phyloP scores from a whole-genome alignment of 192 early-diverging fungal species.

The Coemansia sp. region DNA sequence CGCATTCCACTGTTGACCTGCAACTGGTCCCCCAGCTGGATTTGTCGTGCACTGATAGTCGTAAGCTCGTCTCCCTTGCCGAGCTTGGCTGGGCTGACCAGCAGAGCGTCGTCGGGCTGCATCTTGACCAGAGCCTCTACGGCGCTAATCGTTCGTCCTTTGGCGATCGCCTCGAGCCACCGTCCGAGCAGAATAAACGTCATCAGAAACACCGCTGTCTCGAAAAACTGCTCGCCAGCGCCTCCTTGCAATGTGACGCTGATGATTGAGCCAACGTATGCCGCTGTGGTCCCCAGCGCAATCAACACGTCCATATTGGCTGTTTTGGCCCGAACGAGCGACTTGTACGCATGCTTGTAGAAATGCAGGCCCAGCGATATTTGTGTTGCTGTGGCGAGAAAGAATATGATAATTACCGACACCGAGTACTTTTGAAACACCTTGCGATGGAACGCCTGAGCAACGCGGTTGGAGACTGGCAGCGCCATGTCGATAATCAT shows the following conservation, averaged over 20 bases:
- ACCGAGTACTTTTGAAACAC: constrained; percentile 44
- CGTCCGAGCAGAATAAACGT: constrained; percentile 90
- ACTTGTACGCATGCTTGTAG: constrained; percentile 75
- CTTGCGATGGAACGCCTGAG: constrained; percentile 33
- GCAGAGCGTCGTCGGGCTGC: constrained; percentile 52
- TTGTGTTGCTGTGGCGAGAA: constrained; percentile 85
- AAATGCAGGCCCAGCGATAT: constrained; percentile 84
- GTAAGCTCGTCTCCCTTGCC: constrained; percentile 21
- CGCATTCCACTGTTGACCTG: too few relatives aligned
- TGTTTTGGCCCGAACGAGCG: constrained; percentile 67
- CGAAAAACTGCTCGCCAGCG: constrained; percentile 84
- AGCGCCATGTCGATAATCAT: constrained; percentile 61
- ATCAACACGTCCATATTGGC: constrained; percentile 98
- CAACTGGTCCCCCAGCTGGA: constrained; percentile 50
- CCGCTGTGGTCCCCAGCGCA: constrained; percentile 79
- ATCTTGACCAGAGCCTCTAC: constrained; percentile 69
- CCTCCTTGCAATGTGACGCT: constrained; percentile 56
- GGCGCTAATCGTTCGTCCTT: constrained; percentile 81
- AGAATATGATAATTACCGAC: constrained; percentile 57
- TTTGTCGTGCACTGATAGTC: constrained; percentile 32
- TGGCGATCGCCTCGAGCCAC: constrained; percentile 91
- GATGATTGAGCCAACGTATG: constrained; percentile 77
- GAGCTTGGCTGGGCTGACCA: constrained; percentile 10
- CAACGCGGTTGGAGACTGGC: constrained; percentile 34
- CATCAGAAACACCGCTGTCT: constrained; percentile 88